Base-by-base conservation (phyloP, 2,329 filamentous ascomycete species). In the Scedosporium aurantiacum region DNA sequence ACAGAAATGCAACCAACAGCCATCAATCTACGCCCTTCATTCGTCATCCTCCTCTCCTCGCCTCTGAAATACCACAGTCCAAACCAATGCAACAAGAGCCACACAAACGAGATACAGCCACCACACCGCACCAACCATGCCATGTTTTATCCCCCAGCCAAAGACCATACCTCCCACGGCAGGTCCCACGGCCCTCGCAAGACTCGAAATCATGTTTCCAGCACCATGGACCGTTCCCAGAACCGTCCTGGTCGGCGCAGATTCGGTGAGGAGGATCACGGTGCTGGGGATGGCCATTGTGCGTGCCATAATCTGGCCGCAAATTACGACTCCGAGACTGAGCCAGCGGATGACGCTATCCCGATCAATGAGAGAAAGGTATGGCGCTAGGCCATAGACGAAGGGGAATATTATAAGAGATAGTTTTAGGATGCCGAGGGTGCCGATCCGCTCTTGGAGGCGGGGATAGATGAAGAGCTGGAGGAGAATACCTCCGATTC, bases 391-490 rank as follows among this genome's bases (percentile, higher is more conserved):
- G 0, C 78, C 69, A 66, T 87, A 87, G 0, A 83, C 81, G 8
- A 81, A 57, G 0, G 84, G 81, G 41, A 86, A 87, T 7, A 86
- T 73, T 14, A 83, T 77, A 0, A 86, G 72, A 16, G 83, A 82
- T 32, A 76, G 70, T 41, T 80, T 78, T 70, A 85, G 85, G 52
- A 81, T 81, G 3, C 76, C 76, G 61, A 87, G 74, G 0, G 84
- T 83, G 41, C 84, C 84, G n/a, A 85, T 76, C 7, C 76, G 76
- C 2, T 74, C 73, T 65, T 86, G 84, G 7, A 85, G 72, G 28
- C 75, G 75, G 1, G 84, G 83, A 68, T 87, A 88, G 40, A 85
- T 71, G 63, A 86, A 75, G 5, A 86, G 79, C 66, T 87, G 84
- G 1, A 87, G 71, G 0, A 81, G 75, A 12, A 87, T 79, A 4